Evolutionary conservation across 495 filamentous ascomycete species (phyloP), one percentile per base, ranked within the genome.

Genomic region (Penicillium egyptiacum): DNA sequence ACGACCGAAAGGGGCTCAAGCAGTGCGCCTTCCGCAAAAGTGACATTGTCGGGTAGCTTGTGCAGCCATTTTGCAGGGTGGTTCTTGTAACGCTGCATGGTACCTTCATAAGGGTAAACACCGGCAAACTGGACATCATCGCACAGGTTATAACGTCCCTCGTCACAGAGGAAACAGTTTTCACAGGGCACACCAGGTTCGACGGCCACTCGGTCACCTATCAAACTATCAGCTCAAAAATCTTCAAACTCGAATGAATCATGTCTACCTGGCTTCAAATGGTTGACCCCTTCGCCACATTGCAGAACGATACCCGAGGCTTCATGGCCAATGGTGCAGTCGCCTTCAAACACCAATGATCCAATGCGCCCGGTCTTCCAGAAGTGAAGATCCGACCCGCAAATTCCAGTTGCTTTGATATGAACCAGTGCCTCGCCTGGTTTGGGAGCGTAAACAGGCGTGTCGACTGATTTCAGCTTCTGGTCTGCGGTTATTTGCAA

Each of bases 311-410:
- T 75, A 3, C 88, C 88, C 12, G 86, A 84, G 20, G 87, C 85
- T 72, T 92, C 88, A 64, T 92, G 88, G n/a, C 88, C 88, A 19
- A 91, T 83, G n/a, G 83, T 86, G 25, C 90, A 74, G 17, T 88
- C 88, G 39, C 80, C 79, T 45, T 81, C 81, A 55, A 87, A 83
- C 35, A 86, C 80, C 53, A 91, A 79, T 54, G 86, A 83, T 19
- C 88, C 88, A 60, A 90, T 91, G 62, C 86, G 85, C 56, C 86
- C 89, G 50, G 88, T 84, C 58, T 88, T 88, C 78, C 88, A 91
- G 71, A 91, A 92, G 58, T 87, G 86, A 30, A 91, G 77, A 68
- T 92, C 88, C 0, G 86, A 90, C 17, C 70, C 79, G 64, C 79
- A 82, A 63, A 72, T 73, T 26, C 80, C 80, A 12, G 79, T 78